A percentile compares a stretch with the other conserved stretches of the same genome.
These are phyloP conservation scores for Microthlaspi erraticum DNA, from an alignment of 345 rosid species.

Conservation along the genomic window DNA sequence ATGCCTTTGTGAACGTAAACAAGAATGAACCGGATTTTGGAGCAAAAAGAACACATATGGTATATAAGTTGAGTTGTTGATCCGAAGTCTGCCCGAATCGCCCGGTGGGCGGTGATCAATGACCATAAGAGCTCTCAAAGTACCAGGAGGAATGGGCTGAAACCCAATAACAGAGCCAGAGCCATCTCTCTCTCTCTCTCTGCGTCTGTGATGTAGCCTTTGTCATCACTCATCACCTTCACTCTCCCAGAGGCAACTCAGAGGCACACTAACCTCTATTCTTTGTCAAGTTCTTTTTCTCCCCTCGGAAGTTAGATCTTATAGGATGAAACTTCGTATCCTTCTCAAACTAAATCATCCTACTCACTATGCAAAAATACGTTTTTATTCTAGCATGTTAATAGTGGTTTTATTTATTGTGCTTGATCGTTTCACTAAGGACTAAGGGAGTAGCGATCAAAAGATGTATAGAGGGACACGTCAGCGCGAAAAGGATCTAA, in stretches of 20 bases:
- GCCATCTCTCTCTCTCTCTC: slow-evolving; percentile 53
- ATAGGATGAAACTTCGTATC: not conserved
- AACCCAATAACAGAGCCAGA: slow-evolving; percentile 74
- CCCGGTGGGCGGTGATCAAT: too few relatives aligned
- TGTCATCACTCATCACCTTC: slow-evolving; percentile 28
- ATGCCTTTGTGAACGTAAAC: not conserved
- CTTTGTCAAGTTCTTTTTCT: not conserved
- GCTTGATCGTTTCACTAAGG: not conserved
- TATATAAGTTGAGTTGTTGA: too few relatives aligned
- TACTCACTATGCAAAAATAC: too few relatives aligned
- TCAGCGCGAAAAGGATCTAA: too few relatives aligned
- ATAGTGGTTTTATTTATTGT: not conserved
- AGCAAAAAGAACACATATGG: too few relatives aligned
- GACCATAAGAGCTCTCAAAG: not conserved
- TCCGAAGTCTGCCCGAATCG: too few relatives aligned
- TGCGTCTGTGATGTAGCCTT: slow-evolving; percentile 50
- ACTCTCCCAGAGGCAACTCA: slow-evolving; percentile 38
- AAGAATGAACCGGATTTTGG: too few relatives aligned
- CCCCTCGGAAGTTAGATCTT: not conserved
- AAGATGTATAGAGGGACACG: too few relatives aligned
- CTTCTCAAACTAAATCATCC: not conserved
- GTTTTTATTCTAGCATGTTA: too few relatives aligned
- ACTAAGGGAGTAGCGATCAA: not conserved
- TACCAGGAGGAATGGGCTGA: slow-evolving; percentile 61
- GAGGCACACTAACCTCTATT: not conserved